Evolutionary conservation across 2,329 filamentous ascomycete genomes (phyloP).

Genomic region (Trichoderma cornu-damae): DNA sequence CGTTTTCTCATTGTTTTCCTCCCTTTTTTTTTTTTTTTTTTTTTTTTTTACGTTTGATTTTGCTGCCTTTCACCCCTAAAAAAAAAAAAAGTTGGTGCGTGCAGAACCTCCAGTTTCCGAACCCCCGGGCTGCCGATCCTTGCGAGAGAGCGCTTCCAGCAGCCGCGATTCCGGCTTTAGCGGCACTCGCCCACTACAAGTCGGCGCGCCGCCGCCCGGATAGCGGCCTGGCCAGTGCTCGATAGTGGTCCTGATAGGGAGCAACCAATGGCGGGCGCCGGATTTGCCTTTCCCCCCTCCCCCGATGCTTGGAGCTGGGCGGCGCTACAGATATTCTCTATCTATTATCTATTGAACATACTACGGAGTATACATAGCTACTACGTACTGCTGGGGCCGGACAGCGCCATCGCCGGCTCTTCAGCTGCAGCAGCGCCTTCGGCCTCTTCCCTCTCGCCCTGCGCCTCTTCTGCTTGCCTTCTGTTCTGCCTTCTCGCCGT

Average conservation of each 20-base stretch:
- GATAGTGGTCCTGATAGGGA: neutral
- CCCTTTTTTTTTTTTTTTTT: neutral
- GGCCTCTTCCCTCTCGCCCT: neutral
- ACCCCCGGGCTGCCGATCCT: neutral
- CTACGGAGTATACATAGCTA: too few species aligned
- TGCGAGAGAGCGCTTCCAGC: too few species aligned
- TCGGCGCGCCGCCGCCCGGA: slow-evolving; percentile 2
- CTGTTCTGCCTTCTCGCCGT: neutral
- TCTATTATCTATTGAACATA: too few species aligned
- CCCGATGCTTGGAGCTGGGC: neutral
- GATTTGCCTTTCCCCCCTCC: too few species aligned
- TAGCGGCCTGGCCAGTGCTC: neutral
- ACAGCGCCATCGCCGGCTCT: too few species aligned
- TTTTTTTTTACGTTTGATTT: neutral
- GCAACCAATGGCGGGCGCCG: neutral
- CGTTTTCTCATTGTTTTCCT: neutral
- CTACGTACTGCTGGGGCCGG: too few species aligned
- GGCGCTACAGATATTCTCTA: too few species aligned
- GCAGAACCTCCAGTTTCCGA: too few species aligned
- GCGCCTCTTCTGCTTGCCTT: neutral
- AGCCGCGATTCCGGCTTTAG: neutral
- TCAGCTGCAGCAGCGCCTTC: too few species aligned
- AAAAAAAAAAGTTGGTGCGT: too few species aligned
- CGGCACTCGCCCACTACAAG: slow-evolving; percentile 11
- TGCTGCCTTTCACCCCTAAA: too few species aligned